These are phyloP conservation scores for Rhamnella rubrinervis DNA, from an alignment of 331 rosid species.

Conservation along the genomic window DNA sequence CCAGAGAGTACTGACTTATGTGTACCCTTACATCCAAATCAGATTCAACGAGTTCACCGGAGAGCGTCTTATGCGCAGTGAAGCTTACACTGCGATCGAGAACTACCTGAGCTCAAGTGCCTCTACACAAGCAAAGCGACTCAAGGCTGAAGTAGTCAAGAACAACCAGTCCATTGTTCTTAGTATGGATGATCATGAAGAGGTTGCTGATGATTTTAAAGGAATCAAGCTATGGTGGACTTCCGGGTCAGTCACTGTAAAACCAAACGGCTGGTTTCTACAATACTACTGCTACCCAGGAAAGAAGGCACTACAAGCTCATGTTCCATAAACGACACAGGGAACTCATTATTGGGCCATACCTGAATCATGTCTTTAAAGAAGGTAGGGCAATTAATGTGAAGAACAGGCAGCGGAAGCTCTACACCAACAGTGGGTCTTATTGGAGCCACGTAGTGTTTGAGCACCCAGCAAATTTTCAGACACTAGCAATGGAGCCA, in stretches of 20 bases:
- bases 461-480: slow-evolving; percentile 78
- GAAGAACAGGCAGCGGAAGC: slow-evolving; percentile 25
- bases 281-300: not conserved
- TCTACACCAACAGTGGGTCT: slow-evolving; percentile 23
- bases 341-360: slow-evolving; percentile 22
- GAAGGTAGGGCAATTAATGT: slow-evolving; percentile 25
- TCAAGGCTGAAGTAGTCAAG: slow-evolving; percentile 22
- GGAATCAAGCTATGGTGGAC: slow-evolving; percentile 32
- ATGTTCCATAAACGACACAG: slow-evolving; percentile 27
- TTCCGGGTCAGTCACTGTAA: slow-evolving; percentile 11
- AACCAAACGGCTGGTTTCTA: slow-evolving; percentile 6
- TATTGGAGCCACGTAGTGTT: slow-evolving; percentile 49
- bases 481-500: slow-evolving; percentile 66
- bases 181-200: slow-evolving; percentile 35
- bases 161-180: slow-evolving; percentile 22
- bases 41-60: slow-evolving; percentile 32
- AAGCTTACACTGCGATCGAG: slow-evolving; percentile 28
- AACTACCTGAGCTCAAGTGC: slow-evolving; percentile 23
- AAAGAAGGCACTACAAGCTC: slow-evolving; percentile 29
- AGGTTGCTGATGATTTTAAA: slow-evolving; percentile 21
- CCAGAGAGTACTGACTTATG: slow-evolving; percentile 10
- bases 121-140: slow-evolving; percentile 27
- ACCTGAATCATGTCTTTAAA: slow-evolving; percentile 20
- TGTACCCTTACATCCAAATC: slow-evolving; percentile 30
- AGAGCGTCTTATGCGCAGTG: slow-evolving; percentile 30